Evolutionary conservation across 1,139 yeast genomes (phyloP), one percentile per base, ranked within the genome.

Genomic region (Suhomyces ambrosiae): DNA sequence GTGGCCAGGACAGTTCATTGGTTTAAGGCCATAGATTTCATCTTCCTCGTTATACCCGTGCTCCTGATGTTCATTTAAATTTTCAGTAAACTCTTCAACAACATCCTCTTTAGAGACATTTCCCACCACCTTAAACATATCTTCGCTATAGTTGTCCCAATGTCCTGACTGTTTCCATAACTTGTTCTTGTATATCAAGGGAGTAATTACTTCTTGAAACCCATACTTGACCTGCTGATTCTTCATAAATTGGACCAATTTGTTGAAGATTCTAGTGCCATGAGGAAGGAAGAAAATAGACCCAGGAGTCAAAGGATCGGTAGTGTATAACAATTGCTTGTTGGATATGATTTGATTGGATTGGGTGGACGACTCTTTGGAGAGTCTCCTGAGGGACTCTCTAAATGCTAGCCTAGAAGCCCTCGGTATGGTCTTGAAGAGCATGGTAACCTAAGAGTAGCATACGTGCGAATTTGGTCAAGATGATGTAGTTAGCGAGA

Each of bases 1-100:
- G 60, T 94, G 99, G 1, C 97, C 97, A 0, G 99, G 98, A 60
- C 98, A 92, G 65, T 92, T 94, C 98, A 92, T 92, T 17, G 98
- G 98, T 61, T 92, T 92, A 45, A 92, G 71, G 3, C 96, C 96
- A 56, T 79, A 87, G 29, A 76, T 80, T 16, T 65, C 56, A 18
- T 35, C 41, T 11, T 40, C 43, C n/a, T 33, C 26, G 10, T 27
- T 29, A 5, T 33, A 32, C 6, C 19, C 29, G 19, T 54, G 54
- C 30, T 29, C 35, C 19, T 39, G 42, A 23, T 43, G 47, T 17
- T 49, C 47, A 12, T 10, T 21, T 60, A n/a, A n/a, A n/a, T n/a
- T n/a, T n/a, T n/a, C n/a, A n/a, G n/a, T n/a, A n/a, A n/a, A n/a
- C n/a, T n/a, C n/a, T n/a, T 23, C 33, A 19, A 22, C 25, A 7